Evolutionary conservation across 164 flowering plant species (phyloP), one percentile per base, ranked within the genome.

Genomic region (Magnolia changhungtana): DNA sequence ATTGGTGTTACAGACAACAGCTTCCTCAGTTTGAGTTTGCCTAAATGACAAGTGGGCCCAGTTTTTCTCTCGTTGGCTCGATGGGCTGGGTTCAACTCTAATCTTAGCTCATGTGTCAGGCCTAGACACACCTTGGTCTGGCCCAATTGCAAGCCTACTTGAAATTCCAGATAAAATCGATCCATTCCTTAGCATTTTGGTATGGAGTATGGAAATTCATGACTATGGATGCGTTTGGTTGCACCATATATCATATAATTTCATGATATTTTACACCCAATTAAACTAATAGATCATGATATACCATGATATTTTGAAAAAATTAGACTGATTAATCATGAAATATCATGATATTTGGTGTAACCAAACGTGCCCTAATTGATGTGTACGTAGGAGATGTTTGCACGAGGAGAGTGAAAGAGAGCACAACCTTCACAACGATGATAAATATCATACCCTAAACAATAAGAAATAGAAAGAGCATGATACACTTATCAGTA

Each of bases 401-500:
- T 14, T 7, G 55, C 49, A 23, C 59, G 50, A 74, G 63, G 51
- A 69, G 69, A 69, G 63, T 69, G 78, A 50, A 24, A 73, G 72
- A 76, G 75, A 66, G 67, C n/a, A 66, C 29, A 86, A 95, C 97
- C 99, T 95, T 95, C 72, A 95, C 99, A 51, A 95, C 77, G 23
- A 95, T 92, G 52, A 95, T 89, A 73, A 97, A 98, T 78, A 96
- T 84, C 5, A 96, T 98, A 72, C 99, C 98, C 72, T 86, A 83
- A 52, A 96, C 98, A 74, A 96, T 84, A 63, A 96, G 90, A 66
- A 96, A 82, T 7, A 96, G 90, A 72, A 94, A 94, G 24, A 88
- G 74, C 98, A 96, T 94, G 77, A 96, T 96, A 83, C 99, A 96
- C 82, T 89, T 92, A 79, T 96, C 98, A 0, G 98, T 96, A 55